Evolutionary conservation across 352 stramenopile genomes (phyloP), one percentile per base, ranked within the genome.

Genomic region (Globisporangium okanoganense): DNA sequence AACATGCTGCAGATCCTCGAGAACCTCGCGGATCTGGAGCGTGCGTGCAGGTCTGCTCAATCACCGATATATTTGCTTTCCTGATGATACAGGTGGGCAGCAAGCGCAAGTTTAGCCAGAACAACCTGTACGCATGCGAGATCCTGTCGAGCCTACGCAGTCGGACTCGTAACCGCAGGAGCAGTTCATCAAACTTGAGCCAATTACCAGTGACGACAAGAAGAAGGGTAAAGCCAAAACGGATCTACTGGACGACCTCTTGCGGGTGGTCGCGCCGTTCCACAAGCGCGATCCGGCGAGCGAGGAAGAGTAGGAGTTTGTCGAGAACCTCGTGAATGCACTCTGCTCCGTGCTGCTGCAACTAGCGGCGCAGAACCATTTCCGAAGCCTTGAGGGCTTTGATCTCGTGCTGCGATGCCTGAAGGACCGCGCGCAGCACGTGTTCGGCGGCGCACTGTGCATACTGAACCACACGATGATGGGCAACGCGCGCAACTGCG

Each of bases 391-490:
- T 8, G 88, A 99, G 79, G 95, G 95, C 5, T 73, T 98, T 12
- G 92, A 99, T 70, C 77, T 99, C 22, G 82, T 98, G 67, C 71
- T 98, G 31, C 79, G 92, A 3, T 98, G 88, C 73, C 59, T 98
- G 16, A 88, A 96, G 25, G 90, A 98, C 71, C 80, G 88, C 29
- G 84, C 95, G 35, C 77, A 58, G 22, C 88, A 72, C 64, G 72
- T 83, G 24, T 92, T 85, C 61, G 65, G 57, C 54, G 79, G 71
- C 10, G 79, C 71, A 14, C 64, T 85, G 62, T 79, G 72, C 36
- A 76, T 75, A 8, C 36, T 94, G 38, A 76, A 91, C 52, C 78
- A 87, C 48, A 78, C 84, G 6, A 61, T 82, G 7, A 85, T 90
- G 72, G 63, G 62, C 31, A 86, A 81, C 55, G 65, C 62, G 5